Conservation (phyloP, 75 land plant species). For the Cryptomeria japonica region DNA sequence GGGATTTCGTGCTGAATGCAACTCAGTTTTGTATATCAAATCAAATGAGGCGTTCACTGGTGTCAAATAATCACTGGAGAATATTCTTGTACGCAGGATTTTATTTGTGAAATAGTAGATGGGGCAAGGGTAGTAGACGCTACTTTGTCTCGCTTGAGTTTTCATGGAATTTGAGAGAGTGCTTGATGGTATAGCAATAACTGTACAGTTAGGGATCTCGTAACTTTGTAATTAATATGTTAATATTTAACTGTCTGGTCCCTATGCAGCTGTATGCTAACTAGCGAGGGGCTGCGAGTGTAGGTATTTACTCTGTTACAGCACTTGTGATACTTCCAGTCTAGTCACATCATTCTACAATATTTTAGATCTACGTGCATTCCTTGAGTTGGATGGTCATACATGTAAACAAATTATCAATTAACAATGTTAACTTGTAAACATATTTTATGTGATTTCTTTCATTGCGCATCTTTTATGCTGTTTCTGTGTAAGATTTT, state of each 20-base stretch:
- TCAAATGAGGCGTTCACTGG: not conserved
- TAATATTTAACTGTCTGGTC: not conserved
- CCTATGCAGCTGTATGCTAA: constrained; percentile 4
- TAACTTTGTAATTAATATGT: constrained; percentile 12
- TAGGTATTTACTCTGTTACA: not conserved
- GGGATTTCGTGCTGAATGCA: not conserved
- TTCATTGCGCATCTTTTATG: no score
- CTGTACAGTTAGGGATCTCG: not conserved
- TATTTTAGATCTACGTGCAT: no score
- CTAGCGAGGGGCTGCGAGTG: not conserved
- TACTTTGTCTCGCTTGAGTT: not conserved
- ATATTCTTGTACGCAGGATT: constrained; percentile 9
- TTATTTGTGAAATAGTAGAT: not conserved
- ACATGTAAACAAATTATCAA: no score
- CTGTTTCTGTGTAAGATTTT: no score
- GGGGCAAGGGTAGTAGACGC: not conserved
- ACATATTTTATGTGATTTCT: no score
- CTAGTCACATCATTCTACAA: no score
- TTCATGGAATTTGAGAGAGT: not conserved
- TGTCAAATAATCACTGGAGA: not conserved
- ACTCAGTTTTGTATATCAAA: not conserved
- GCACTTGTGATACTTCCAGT: no score
- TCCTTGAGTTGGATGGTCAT: no score
- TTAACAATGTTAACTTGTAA: no score
- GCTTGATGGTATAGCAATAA: not conserved